These are phyloP conservation scores for Avena insularis DNA, from an alignment of 176 grass and related monocot genomes.

Conservation along the genomic window DNA sequence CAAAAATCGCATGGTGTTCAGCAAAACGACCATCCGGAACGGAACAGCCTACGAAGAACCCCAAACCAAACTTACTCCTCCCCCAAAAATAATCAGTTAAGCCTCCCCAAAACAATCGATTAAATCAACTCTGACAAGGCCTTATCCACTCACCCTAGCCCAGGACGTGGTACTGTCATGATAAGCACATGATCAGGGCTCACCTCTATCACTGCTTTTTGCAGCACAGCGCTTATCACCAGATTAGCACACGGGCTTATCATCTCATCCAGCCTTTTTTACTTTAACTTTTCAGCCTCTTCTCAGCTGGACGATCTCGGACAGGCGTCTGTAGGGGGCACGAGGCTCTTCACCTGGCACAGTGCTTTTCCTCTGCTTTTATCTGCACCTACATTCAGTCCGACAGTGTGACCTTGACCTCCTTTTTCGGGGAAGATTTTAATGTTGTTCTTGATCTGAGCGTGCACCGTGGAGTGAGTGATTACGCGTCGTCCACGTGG, in stretches of 20 bases:
- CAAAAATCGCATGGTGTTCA: neutral
- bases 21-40: slow-evolving; percentile 8
- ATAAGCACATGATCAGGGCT: slow-evolving; percentile 21
- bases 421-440: slow-evolving; percentile 1
- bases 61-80: neutral
- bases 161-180: neutral
- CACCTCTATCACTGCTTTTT: neutral
- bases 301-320: neutral
- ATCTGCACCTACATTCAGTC: neutral
- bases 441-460: neutral
- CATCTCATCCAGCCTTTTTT: neutral
- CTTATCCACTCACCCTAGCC: neutral
- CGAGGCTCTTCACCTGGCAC: slow-evolving; percentile 42
- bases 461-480: slow-evolving; percentile 25
- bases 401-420: slow-evolving; percentile 31
- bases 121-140: neutral
- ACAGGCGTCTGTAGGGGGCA: slow-evolving; percentile 37
- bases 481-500: slow-evolving; percentile 25
- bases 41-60: neutral
- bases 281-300: neutral
- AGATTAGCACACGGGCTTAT: slow-evolving; percentile 28
- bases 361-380: neutral
- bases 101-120: neutral
- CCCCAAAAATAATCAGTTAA: neutral
- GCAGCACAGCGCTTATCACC: slow-evolving; percentile 35